Conservation (phyloP, 768 basidiomycete genomes). For the Phallus indusiatus region DNA sequence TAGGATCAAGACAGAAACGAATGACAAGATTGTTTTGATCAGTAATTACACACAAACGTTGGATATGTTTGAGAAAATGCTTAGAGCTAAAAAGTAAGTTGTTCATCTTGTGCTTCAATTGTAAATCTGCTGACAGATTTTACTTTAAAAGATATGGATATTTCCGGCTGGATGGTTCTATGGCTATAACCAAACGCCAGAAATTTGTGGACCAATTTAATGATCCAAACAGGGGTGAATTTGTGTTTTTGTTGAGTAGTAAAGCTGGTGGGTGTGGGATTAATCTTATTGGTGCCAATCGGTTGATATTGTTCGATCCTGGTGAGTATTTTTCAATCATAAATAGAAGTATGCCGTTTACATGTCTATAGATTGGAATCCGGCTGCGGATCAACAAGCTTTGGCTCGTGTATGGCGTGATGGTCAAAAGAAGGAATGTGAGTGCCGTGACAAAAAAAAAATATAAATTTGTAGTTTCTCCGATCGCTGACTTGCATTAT, state of each 20-base stretch:
- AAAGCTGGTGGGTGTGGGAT: slow-evolving; percentile 96
- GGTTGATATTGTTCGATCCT: slow-evolving; percentile 92
- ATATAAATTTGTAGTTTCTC: neutral
- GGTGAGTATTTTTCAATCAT: slow-evolving; percentile 35
- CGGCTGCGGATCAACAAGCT: slow-evolving; percentile 96
- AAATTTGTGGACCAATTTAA: slow-evolving; percentile 97
- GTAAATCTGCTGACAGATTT: slow-evolving; percentile 7
- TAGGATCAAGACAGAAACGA: slow-evolving; percentile 69
- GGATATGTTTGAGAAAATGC: slow-evolving; percentile 85
- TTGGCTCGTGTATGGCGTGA: slow-evolving; percentile 99
- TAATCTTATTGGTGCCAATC: slow-evolving; percentile 93
- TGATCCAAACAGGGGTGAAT: slow-evolving; percentile 86
- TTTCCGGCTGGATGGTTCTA: slow-evolving; percentile 90
- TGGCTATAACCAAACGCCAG: slow-evolving; percentile 86
- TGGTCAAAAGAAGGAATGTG: slow-evolving; percentile 99
- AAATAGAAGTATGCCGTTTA: neutral
- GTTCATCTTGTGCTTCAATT: neutral
- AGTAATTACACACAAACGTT: slow-evolving; percentile 96
- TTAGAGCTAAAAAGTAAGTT: slow-evolving; percentile 71
- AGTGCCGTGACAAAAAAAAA: slow-evolving; percentile 17
- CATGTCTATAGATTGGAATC: slow-evolving; percentile 79
- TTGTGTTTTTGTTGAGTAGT: slow-evolving; percentile 87
- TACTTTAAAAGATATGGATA: slow-evolving; percentile 67
- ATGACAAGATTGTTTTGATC: slow-evolving; percentile 93
- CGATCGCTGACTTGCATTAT: neutral